These are phyloP conservation scores for Ormosia semicastrata DNA, from an alignment of 306 rosid species.

Conservation along the genomic window DNA sequence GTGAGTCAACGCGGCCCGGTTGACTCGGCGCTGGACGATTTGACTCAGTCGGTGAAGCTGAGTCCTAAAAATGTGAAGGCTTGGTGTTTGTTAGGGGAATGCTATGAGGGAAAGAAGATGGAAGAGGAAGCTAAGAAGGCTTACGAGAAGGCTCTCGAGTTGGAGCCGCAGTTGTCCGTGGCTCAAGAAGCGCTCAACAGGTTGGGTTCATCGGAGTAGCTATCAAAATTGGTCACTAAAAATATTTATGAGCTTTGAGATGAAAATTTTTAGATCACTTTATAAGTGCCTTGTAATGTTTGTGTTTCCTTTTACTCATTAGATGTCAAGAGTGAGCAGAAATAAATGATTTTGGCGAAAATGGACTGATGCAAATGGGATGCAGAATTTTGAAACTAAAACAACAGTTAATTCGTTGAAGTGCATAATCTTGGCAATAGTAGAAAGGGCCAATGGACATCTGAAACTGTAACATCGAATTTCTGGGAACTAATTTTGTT, in stretches of 20 bases:
- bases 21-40: conserved; percentile 66
- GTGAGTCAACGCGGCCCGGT: conserved; percentile 38
- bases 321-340: too few relatives aligned
- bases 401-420: neutral
- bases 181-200: conserved; percentile 67
- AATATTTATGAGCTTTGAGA: neutral
- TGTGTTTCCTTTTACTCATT: too few relatives aligned
- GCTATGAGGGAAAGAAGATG: conserved; percentile 73
- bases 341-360: too few relatives aligned
- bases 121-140: conserved; percentile 70
- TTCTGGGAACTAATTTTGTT: too few relatives aligned
- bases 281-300: neutral
- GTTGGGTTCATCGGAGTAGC: conserved; percentile 31
- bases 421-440: neutral
- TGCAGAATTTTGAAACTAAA: neutral
- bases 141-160: conserved; percentile 59
- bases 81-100: conserved; percentile 68
- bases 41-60: conserved; percentile 57
- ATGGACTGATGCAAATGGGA: too few relatives aligned
- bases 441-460: neutral
- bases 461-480: too few relatives aligned
- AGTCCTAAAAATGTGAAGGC: conserved; percentile 55
- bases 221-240: neutral
- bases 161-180: conserved; percentile 44
- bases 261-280: neutral